phyloP scores from a whole-genome alignment of 495 filamentous ascomycete genomes.

The Neurospora sp. region DNA sequence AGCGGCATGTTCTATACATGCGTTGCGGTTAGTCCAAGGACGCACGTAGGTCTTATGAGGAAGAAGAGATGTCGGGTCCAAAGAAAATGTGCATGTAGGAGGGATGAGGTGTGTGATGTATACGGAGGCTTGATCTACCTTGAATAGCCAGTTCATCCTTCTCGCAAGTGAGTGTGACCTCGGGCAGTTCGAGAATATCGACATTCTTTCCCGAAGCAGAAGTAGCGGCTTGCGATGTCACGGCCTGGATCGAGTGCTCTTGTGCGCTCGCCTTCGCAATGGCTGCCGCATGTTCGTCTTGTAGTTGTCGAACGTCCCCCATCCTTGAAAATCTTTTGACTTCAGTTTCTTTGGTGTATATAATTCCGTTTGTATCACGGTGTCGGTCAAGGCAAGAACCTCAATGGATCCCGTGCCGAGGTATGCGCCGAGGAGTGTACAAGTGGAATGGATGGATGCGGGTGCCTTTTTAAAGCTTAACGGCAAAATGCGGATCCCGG shows the following conservation, averaged over 20 bases:
- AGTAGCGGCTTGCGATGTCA: too few species aligned
- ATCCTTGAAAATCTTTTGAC: neutral
- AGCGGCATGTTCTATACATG: neutral
- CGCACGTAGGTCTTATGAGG: neutral
- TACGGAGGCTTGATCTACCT: slow-evolving; percentile 1
- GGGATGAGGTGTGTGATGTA: neutral
- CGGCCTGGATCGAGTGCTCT: too few species aligned
- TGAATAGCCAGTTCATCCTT: slow-evolving; percentile 12
- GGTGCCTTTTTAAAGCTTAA: neutral
- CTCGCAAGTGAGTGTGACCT: slow-evolving; percentile 15
- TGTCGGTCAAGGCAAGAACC: neutral
- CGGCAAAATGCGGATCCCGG: neutral
- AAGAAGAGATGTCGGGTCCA: neutral
- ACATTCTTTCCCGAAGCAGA: neutral
- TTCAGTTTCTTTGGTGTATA: neutral
- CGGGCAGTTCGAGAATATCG: slow-evolving; percentile 15
- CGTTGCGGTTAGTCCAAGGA: neutral
- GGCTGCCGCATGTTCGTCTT: neutral
- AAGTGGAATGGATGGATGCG: neutral
- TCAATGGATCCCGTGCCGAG: neutral
- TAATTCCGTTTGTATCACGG: neutral
- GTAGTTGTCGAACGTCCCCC: neutral
- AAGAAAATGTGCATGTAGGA: neutral
- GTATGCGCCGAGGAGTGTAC: neutral
- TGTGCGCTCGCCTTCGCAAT: neutral